Percentiles rank a stretch among this genome's conserved stretches.
These are phyloP conservation scores for Aurifilum marmelostoma DNA, from an alignment of 2,329 filamentous ascomycete species.

Conservation along the genomic window DNA sequence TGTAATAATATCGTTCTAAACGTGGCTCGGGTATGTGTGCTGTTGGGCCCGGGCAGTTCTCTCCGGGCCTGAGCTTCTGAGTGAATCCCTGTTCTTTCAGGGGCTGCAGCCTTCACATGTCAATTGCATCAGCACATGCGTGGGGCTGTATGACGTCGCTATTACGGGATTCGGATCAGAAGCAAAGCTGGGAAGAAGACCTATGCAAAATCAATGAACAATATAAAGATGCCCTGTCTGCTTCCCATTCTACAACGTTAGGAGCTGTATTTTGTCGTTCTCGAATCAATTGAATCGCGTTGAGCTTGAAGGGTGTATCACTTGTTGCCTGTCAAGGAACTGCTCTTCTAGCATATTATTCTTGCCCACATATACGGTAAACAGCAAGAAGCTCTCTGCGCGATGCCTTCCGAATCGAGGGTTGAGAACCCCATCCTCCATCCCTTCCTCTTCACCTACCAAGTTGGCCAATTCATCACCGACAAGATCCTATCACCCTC, in stretches of 20 bases:
- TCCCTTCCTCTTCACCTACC: constrained; percentile 65
- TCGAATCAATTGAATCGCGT: neutral
- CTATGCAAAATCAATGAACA: constrained; percentile 3
- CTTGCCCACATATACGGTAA: neutral
- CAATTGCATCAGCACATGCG: constrained; percentile 5
- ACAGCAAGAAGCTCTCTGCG: constrained; percentile 15
- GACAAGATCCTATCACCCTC: constrained; percentile 69
- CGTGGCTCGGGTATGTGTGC: neutral
- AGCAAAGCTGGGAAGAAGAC: neutral
- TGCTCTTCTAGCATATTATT: neutral
- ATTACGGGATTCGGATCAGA: neutral
- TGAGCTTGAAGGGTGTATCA: neutral
- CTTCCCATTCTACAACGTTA: neutral
- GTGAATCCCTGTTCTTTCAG: neutral
- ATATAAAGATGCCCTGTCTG: neutral
- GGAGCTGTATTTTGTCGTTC: neutral
- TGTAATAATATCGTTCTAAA: neutral
- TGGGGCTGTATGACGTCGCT: constrained; percentile 17
- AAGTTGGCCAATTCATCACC: constrained; percentile 66
- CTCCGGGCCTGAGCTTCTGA: neutral
- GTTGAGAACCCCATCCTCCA: constrained; percentile 50
- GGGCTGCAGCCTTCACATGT: constrained; percentile 9
- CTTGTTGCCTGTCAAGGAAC: neutral
- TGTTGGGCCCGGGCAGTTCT: neutral
- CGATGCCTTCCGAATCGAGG: constrained; percentile 40